phyloP scores from a whole-genome alignment of 202 grass and related monocot species.

The Panicum virgatum region DNA sequence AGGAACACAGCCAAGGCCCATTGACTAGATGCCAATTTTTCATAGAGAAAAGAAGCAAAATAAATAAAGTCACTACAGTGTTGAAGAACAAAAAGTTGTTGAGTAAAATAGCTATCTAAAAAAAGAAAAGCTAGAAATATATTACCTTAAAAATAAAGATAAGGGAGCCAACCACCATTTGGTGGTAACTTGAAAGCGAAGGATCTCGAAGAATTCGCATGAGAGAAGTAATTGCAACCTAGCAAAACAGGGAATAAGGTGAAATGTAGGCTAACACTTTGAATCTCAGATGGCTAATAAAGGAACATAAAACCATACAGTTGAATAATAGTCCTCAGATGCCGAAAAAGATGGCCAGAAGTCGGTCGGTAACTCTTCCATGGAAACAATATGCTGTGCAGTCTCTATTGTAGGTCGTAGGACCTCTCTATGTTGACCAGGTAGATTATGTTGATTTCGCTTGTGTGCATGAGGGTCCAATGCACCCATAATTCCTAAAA shows the following conservation, averaged over 20 bases:
- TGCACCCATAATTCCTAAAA: constrained; percentile 99
- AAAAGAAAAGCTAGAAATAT: constrained; percentile 26
- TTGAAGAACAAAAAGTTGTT: constrained; percentile 37
- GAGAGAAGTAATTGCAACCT: constrained; percentile 97
- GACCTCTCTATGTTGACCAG: constrained; percentile 78
- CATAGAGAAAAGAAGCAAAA: constrained; percentile 44
- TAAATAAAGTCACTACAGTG: constrained; percentile 31
- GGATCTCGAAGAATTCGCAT: constrained; percentile 96
- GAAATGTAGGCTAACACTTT: constrained; percentile 28
- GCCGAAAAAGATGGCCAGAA: constrained; percentile 94
- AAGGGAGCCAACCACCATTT: constrained; percentile 92
- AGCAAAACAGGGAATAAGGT: constrained; percentile 36
- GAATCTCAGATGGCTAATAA: constrained; percentile 17
- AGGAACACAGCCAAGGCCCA: constrained; percentile 96
- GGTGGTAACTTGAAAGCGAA: constrained; percentile 99
- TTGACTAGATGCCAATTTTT: constrained; percentile 63
- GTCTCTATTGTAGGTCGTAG: constrained; percentile 70
- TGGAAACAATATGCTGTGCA: constrained; percentile 93
- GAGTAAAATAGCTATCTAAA: constrained; percentile 6
- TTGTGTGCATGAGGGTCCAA: constrained; percentile 95
- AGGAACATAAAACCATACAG: constrained; percentile 62
- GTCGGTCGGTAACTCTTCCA: constrained; percentile 94
- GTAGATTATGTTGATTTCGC: constrained; percentile 87
- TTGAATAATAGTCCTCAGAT: constrained; percentile 98
- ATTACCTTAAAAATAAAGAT: constrained; percentile 98